Conservation (phyloP, 352 stramenopile genomes). For the Pythium apleroticum region DNA sequence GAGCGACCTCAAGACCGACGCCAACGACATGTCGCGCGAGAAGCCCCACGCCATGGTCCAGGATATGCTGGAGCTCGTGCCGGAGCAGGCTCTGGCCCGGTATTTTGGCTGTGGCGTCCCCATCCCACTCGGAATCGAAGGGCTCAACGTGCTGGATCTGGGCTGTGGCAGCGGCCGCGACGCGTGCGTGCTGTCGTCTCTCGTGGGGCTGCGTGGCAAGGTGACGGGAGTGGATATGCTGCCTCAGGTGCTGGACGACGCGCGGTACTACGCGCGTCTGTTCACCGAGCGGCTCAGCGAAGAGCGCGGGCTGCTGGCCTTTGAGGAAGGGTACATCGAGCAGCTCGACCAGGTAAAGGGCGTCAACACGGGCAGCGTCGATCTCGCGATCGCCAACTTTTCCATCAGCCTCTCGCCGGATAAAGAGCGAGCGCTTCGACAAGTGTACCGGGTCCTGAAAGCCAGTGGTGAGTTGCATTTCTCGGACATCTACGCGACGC, state of each 20-base stretch:
- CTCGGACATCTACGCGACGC: conserved; percentile 87
- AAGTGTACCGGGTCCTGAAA: conserved; percentile 77
- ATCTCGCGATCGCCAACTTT: conserved; percentile 91
- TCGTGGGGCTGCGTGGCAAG: conserved; percentile 67
- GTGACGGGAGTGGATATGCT: conserved; percentile 91
- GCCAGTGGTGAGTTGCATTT: conserved; percentile 89
- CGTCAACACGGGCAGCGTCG: conserved; percentile 62
- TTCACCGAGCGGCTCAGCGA: conserved; percentile 81
- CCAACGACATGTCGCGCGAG: conserved; percentile 47
- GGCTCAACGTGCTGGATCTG: conserved; percentile 74
- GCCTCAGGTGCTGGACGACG: conserved; percentile 74
- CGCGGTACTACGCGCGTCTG: conserved; percentile 48
- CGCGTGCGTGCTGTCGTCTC: conserved; percentile 79
- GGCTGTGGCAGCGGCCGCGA: conserved; percentile 84
- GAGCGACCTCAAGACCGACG: conserved; percentile 71
- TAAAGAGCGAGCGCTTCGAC: conserved; percentile 82
- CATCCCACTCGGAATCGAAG: conserved; percentile 56
- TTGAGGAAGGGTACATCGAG: conserved; percentile 86
- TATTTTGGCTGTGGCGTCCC: conserved; percentile 86
- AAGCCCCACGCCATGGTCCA: conserved; percentile 30
- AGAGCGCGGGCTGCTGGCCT: conserved; percentile 66
- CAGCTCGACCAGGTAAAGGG: conserved; percentile 59
- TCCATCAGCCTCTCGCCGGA: conserved; percentile 90
- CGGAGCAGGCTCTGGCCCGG: conserved; percentile 53
- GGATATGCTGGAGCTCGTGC: conserved; percentile 53